Conservation (phyloP, 2,329 filamentous ascomycete species). For the Sporothrix brasiliensis region DNA sequence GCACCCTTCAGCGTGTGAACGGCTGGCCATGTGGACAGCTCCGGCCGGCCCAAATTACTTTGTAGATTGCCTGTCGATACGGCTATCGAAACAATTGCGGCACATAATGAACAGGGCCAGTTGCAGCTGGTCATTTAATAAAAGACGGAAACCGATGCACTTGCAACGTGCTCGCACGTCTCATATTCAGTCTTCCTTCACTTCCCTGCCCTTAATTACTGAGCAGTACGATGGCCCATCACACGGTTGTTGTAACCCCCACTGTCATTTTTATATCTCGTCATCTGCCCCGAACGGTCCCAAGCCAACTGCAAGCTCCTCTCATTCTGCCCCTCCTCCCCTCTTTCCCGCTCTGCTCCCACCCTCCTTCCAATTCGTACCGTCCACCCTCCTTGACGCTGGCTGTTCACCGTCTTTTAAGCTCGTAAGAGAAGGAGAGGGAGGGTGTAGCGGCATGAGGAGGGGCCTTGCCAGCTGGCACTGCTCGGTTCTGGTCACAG, state of each 20-base stretch:
- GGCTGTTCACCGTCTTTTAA: conserved; percentile 28
- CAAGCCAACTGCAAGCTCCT: conserved; percentile 10
- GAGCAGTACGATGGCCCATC: not conserved
- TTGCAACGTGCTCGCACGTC: not conserved
- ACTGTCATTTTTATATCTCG: conserved; percentile 5
- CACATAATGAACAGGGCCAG: not conserved
- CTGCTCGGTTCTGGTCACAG: conserved; percentile 7
- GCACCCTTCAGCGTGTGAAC: not conserved
- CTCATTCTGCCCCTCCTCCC: not conserved
- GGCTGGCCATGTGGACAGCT: conserved; percentile 18
- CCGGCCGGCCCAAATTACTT: not conserved
- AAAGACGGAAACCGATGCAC: not conserved
- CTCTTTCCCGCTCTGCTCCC: conserved; percentile 1
- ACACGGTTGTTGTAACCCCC: not conserved
- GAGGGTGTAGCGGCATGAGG: not conserved
- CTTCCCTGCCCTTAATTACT: not conserved
- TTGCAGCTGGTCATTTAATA: not conserved
- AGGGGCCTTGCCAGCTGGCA: conserved; percentile 25
- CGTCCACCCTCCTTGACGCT: not conserved
- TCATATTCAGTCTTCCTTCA: not conserved
- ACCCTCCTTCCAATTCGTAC: conserved; percentile 2
- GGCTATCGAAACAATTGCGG: conserved; percentile 20
- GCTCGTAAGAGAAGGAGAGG: not conserved
- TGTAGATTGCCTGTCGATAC: not conserved
- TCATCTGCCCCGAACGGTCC: not conserved